Percentiles rank a stretch among this genome's conserved stretches.
phyloP scores from a whole-genome alignment of 495 filamentous ascomycete genomes.

The Penicillium chermesinum region DNA sequence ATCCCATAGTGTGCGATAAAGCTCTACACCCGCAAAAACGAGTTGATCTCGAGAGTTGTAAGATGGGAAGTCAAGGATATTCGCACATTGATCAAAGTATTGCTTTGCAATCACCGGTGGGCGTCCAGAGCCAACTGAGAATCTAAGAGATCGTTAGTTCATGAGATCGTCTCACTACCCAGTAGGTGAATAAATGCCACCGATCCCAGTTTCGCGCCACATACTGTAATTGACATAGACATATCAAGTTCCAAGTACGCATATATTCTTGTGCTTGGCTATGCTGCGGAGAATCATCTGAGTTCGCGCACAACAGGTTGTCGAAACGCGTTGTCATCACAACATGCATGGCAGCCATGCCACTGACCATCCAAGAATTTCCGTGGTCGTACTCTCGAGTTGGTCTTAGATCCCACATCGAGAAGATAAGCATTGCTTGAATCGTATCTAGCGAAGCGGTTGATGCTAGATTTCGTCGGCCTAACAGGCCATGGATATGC shows the following conservation, averaged over 20 bases:
- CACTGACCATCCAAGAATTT: conserved; percentile 17
- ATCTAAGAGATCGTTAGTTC: conserved; percentile 5
- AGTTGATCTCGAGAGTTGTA: conserved; percentile 15
- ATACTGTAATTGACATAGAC: conserved; percentile 17
- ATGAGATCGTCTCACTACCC: no score
- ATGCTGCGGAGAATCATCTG: not conserved
- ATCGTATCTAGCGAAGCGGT: conserved; percentile 11
- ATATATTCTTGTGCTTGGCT: conserved; percentile 5
- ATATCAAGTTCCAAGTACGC: conserved; percentile 18
- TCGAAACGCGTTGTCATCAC: conserved; percentile 14
- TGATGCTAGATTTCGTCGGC: conserved; percentile 8
- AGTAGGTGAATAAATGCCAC: no score
- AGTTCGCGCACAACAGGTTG: conserved; percentile 2
- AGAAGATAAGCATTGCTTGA: conserved; percentile 16
- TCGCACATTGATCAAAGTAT: conserved; percentile 16
- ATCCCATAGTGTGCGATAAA: conserved; percentile 12
- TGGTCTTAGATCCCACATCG: conserved; percentile 19
- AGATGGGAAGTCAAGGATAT: conserved; percentile 9
- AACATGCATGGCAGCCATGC: conserved; percentile 13
- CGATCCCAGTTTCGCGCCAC: no score
- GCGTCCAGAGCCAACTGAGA: conserved; percentile 15
- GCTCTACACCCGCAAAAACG: conserved; percentile 8
- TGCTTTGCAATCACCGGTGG: conserved; percentile 11
- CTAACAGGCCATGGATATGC: conserved; percentile 12
- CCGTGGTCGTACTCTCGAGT: conserved; percentile 15